A percentile compares a stretch with the other conserved stretches of the same genome.
Conservation (phyloP, 495 filamentous ascomycete genomes). For the Polyplosphaeria fusca region DNA sequence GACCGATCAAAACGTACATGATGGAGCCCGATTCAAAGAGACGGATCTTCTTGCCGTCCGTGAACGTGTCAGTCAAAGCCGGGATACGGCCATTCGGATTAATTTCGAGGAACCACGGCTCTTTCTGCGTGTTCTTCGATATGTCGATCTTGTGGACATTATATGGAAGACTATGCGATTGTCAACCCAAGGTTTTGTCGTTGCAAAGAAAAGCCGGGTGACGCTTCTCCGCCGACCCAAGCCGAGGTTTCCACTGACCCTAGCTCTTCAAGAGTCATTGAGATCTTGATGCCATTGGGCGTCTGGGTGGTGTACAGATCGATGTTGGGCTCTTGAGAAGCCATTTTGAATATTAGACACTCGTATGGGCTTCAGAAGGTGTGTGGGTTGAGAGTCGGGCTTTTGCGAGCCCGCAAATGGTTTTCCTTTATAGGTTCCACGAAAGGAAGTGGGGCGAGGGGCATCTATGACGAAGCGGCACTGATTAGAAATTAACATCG, state of each 20-base stretch:
- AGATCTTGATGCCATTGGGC: constrained; percentile 77
- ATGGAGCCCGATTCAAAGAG: constrained; percentile 85
- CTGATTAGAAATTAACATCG: constrained; percentile 21
- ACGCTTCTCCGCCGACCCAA: too few species aligned
- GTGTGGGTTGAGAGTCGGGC: too few species aligned
- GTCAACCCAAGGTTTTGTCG: background rate
- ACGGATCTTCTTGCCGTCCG: constrained; percentile 67
- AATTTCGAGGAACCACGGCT: constrained; percentile 83
- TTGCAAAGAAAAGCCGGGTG: too few species aligned
- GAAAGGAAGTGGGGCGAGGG: constrained; percentile 23
- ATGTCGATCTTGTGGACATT: constrained; percentile 66
- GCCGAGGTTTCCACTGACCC: too few species aligned
- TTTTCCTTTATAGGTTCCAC: too few species aligned
- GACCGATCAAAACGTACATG: too few species aligned
- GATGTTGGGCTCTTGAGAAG: constrained; percentile 37
- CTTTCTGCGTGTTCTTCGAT: constrained; percentile 71
- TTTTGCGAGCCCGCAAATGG: too few species aligned
- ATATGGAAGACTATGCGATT: constrained; percentile 45
- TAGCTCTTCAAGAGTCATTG: constrained; percentile 86
- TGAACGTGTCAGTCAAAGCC: constrained; percentile 71
- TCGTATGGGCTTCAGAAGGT: too few species aligned
- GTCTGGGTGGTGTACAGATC: constrained; percentile 54
- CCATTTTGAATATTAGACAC: constrained; percentile 23
- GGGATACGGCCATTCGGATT: constrained; percentile 96
- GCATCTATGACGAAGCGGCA: constrained; percentile 19